Evolutionary conservation across 2,329 filamentous ascomycete species (phyloP).

Genomic region (Stagonosporopsis cucurbitacearum): DNA sequence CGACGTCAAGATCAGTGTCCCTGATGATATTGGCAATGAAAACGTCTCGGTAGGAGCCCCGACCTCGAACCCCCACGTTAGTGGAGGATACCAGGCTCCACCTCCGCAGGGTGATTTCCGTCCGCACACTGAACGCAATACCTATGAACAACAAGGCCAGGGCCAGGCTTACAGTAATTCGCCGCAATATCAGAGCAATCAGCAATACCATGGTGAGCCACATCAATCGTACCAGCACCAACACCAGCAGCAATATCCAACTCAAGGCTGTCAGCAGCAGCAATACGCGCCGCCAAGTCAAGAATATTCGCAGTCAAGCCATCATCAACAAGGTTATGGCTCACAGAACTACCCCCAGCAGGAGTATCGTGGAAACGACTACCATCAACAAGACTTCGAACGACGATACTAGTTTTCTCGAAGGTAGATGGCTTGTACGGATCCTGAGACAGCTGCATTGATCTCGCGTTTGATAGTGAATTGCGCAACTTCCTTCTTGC

Average conservation of each 20-base stretch:
- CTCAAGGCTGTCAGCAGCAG: conserved; percentile 5
- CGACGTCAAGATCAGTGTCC: conserved; percentile 39
- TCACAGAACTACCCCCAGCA: background rate
- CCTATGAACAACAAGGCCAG: conserved; percentile 10
- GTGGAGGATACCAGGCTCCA: conserved; percentile 16
- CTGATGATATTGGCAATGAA: conserved; percentile 42
- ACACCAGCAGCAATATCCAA: conserved; percentile 4
- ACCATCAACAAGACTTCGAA: conserved; percentile 19
- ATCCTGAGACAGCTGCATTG: background rate
- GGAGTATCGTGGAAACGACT: conserved; percentile 16
- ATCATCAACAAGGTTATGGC: conserved; percentile 10
- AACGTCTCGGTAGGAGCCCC: conserved; percentile 38
- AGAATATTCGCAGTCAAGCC: conserved; percentile 15
- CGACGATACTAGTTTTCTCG: background rate
- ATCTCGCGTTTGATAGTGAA: background rate
- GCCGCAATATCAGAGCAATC: conserved; percentile 15
- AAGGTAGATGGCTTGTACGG: background rate
- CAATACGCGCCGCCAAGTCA: conserved; percentile 13
- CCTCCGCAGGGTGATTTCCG: conserved; percentile 14
- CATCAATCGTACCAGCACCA: conserved; percentile 13
- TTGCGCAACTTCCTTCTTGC: background rate
- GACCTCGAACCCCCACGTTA: conserved; percentile 18
- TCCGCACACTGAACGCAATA: conserved; percentile 8
- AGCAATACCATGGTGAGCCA: conserved; percentile 15
- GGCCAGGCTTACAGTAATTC: conserved; percentile 11